Percentiles rank a stretch among this genome's conserved stretches.
phyloP scores from a whole-genome alignment of 345 rosid species.

The Lepidium sativum region DNA sequence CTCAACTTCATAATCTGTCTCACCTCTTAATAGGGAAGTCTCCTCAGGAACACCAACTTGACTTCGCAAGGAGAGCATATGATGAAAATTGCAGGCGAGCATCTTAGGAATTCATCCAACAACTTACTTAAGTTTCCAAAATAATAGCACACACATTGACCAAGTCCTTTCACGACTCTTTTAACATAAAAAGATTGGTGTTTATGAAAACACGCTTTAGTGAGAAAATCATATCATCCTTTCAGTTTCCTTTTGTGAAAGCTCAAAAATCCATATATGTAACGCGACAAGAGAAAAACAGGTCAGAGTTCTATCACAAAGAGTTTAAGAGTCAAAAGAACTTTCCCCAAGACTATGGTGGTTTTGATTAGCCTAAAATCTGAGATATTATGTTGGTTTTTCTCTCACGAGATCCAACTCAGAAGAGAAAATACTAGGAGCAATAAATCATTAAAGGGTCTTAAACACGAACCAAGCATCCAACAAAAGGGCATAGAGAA shows the following conservation, averaged over 20 bases:
- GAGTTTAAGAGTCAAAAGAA: neutral
- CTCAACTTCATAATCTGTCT: neutral
- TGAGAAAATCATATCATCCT: neutral
- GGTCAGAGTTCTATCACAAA: neutral
- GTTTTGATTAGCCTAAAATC: neutral
- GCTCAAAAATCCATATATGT: neutral
- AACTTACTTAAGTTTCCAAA: neutral
- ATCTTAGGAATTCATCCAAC: slow-evolving; percentile 14
- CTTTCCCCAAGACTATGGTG: too few relatives aligned
- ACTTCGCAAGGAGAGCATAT: slow-evolving; percentile 40
- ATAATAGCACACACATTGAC: neutral
- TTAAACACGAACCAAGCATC: slow-evolving; percentile 13
- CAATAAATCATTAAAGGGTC: neutral
- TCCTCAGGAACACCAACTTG: slow-evolving; percentile 22
- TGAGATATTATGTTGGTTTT: neutral
- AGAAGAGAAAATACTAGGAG: neutral
- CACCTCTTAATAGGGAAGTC: slow-evolving; percentile 25
- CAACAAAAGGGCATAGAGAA: slow-evolving; percentile 5
- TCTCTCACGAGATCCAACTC: neutral
- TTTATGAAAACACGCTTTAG: neutral
- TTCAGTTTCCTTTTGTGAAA: neutral
- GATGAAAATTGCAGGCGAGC: slow-evolving; percentile 31
- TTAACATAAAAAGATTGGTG: neutral
- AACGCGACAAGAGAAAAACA: neutral
- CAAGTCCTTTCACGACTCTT: neutral